Evolutionary conservation across 2,329 filamentous ascomycete genomes (phyloP).

Genomic region (Amauroascus niger): DNA sequence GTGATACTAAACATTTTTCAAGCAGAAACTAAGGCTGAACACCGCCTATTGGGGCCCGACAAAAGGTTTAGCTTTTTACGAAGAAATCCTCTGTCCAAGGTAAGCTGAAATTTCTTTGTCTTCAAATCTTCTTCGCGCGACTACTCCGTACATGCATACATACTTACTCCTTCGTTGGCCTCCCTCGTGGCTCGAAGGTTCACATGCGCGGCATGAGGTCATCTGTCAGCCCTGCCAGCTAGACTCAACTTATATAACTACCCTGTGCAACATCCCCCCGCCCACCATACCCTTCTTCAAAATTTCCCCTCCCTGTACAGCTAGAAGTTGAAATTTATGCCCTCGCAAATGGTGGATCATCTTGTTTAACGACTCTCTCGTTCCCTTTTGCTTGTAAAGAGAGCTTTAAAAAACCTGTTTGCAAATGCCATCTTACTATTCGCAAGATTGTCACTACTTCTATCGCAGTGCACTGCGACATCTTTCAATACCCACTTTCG

Average conservation of each 20-base stretch:
- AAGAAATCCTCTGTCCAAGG: too few species aligned
- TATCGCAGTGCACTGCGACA: conserved; percentile 82
- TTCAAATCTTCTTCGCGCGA: too few species aligned
- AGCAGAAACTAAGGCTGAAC: neutral
- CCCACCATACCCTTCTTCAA: neutral
- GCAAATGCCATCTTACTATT: conserved; percentile 65
- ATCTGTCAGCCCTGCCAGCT: neutral
- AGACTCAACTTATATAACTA: neutral
- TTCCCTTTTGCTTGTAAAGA: conserved; percentile 26
- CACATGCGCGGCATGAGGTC: conserved; percentile 1
- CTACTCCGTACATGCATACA: too few species aligned
- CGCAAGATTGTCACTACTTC: conserved; percentile 87
- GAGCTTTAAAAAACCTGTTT: neutral
- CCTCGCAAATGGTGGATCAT: neutral
- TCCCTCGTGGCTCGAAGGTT: too few species aligned
- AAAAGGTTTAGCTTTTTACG: too few species aligned
- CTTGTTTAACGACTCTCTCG: conserved; percentile 19
- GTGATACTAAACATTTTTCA: too few species aligned
- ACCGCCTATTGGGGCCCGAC: too few species aligned
- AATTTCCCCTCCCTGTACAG: neutral
- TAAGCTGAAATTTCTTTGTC: too few species aligned
- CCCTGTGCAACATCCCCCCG: neutral
- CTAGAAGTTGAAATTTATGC: neutral
- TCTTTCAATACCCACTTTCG: conserved; percentile 67
- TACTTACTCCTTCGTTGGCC: too few species aligned